Conservation (phyloP, 768 basidiomycete species). For the Suillus ampliporus region DNA sequence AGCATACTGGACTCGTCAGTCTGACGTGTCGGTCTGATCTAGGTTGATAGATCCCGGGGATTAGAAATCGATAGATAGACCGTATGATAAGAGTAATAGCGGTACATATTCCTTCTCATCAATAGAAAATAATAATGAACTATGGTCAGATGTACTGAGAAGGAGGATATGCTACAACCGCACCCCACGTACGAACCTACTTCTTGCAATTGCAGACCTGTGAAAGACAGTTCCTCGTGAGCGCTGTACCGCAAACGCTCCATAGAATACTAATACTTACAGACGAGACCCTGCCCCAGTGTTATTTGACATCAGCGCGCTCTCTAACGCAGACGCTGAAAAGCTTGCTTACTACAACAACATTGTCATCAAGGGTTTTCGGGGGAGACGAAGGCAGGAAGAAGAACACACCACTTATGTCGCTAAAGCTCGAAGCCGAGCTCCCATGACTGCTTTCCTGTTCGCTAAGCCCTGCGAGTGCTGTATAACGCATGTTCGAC, state of each 20-base stretch:
- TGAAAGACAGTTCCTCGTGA: background rate
- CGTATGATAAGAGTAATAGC: background rate
- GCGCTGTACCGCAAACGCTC: background rate
- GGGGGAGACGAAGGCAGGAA: background rate
- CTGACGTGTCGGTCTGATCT: conserved; percentile 2
- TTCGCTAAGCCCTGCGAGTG: conserved; percentile 53
- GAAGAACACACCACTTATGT: conserved; percentile 71
- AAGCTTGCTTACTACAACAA: conserved; percentile 65
- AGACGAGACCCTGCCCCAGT: conserved; percentile 66
- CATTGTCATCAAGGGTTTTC: background rate
- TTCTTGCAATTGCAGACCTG: conserved; percentile 44
- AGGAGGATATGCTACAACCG: conserved; percentile 27
- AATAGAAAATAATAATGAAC: conserved; percentile 8
- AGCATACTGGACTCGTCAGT: background rate
- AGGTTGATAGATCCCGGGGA: background rate
- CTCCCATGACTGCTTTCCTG: conserved; percentile 71
- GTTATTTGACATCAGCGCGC: conserved; percentile 78
- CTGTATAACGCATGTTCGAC: conserved; percentile 52
- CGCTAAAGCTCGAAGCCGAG: conserved; percentile 83
- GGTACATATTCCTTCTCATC: conserved; percentile 5
- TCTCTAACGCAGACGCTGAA: conserved; percentile 81
- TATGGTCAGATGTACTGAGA: background rate
- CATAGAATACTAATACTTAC: conserved; percentile 58
- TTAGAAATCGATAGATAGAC: background rate
- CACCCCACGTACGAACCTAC: conserved; percentile 34